A percentile compares a stretch with the other conserved stretches of the same genome.
These are phyloP conservation scores for Immersiella caudata DNA, from an alignment of 495 filamentous ascomycete species.

Conservation along the genomic window DNA sequence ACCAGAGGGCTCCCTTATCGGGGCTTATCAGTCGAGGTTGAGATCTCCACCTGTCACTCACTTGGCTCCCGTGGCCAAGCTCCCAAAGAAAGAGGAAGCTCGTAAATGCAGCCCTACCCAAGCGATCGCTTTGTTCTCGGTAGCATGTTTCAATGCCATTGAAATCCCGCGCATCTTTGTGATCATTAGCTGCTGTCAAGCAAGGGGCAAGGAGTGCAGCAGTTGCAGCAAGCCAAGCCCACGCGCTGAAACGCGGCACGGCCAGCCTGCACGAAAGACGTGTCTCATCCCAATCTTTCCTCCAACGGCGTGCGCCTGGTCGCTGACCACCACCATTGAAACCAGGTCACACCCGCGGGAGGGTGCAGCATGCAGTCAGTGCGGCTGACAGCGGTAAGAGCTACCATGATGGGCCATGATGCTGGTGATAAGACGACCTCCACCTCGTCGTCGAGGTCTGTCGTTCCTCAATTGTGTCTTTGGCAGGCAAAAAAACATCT, in stretches of 20 bases:
- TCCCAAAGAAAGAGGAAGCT: too few species aligned
- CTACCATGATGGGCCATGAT: neutral
- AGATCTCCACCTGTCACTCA: too few species aligned
- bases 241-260: constrained; percentile 1
- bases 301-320: neutral
- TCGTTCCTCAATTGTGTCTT: neutral
- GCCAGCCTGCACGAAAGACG: neutral
- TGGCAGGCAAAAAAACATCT: constrained; percentile 3
- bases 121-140: too few species aligned
- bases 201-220: neutral
- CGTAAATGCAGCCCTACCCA: too few species aligned
- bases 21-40: too few species aligned
- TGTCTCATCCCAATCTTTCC: neutral
- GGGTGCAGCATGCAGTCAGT: neutral
- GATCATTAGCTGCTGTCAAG: neutral
- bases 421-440: neutral
- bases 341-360: neutral
- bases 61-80: too few species aligned
- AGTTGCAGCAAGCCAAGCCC: neutral
- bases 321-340: neutral
- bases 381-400: neutral
- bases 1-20: too few species aligned
- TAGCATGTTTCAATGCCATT: too few species aligned
- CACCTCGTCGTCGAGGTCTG: neutral
- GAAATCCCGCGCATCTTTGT: too few species aligned